Evolutionary conservation across 495 filamentous ascomycete genomes (phyloP), one percentile per base, ranked within the genome.

Genomic region (Xylaria bambusicola): DNA sequence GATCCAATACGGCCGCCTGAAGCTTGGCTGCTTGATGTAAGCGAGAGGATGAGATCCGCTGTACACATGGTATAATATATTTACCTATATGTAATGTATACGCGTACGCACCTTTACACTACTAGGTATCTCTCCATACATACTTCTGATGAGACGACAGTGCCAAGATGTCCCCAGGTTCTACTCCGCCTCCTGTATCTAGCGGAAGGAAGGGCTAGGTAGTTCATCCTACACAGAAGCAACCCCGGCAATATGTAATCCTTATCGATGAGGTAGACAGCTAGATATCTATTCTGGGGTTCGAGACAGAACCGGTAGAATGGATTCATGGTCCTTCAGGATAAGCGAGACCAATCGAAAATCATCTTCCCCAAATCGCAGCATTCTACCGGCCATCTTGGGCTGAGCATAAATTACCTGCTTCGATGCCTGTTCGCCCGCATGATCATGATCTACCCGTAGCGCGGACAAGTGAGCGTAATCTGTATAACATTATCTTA

Each of bases 241-340:
- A 6, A 38, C 10, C 29, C 29, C 29, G 10, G 29, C 10, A 33
- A n/a, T n/a, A n/a, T n/a, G n/a, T n/a, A n/a, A n/a, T n/a, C n/a
- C 29, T 33, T 5, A 33, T 38, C 36, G 3, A 38, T 13, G 36
- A 38, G 36, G 36, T 15, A 15, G 36, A 38, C 36, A 33, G n/a
- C n/a, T n/a, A n/a, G 13, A 3, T 38, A 38, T 38, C 36, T 38
- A 38, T 7, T 15, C 36, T 15, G 6, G 36, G 36, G 36, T 9
- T 38, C 12, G 15, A 21, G 24, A 17, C 20, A 44, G 38, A 54
- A 44, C 52, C 52, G 52, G 26, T 36, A 54, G 52, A 54, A 54
- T 54, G 52, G 52, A 44, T 54, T 36, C 52, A 26, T 44, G 9
- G 52, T 44, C 24, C 52, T 27, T 40, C 51, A 15, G 52, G 52